phyloP scores from a whole-genome alignment of 805 yeast genomes.

The Priceomyces melissophilus region DNA sequence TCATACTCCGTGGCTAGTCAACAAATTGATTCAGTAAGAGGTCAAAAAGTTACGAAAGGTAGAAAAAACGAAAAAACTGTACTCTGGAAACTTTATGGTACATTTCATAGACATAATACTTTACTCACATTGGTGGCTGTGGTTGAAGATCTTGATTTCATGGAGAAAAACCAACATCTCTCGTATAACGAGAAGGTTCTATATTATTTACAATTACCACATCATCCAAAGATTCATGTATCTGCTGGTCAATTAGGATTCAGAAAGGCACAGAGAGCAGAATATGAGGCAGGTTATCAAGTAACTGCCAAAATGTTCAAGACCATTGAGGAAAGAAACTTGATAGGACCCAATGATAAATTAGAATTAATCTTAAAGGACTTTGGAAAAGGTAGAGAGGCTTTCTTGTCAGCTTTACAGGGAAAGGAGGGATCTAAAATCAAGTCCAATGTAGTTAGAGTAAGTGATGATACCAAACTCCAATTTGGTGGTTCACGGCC shows the following conservation, averaged over 20 bases:
- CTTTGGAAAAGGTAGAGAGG: slow-evolving; percentile 87
- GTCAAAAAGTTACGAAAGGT: slow-evolving; percentile 6
- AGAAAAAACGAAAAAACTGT: slow-evolving; percentile 36
- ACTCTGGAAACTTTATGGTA: slow-evolving; percentile 71
- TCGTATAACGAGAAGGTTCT: slow-evolving; percentile 68
- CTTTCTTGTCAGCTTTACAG: slow-evolving; percentile 75
- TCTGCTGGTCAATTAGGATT: slow-evolving; percentile 88
- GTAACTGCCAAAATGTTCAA: slow-evolving; percentile 72
- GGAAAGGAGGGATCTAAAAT: slow-evolving; percentile 84
- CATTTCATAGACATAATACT: slow-evolving; percentile 80
- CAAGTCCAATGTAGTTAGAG: slow-evolving; percentile 61
- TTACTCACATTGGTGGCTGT: slow-evolving; percentile 71
- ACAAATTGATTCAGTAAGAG: slow-evolving; percentile 4
- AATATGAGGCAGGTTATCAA: slow-evolving; percentile 90
- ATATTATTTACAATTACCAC: slow-evolving; percentile 75
- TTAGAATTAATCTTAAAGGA: slow-evolving; percentile 77
- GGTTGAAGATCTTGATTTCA: slow-evolving; percentile 58
- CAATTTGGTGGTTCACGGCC: slow-evolving; percentile 92
- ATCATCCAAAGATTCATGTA: slow-evolving; percentile 62
- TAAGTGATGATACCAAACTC: slow-evolving; percentile 76
- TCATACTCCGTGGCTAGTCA: slow-evolving; percentile 1
- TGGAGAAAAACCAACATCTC: slow-evolving; percentile 51
- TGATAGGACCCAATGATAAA: slow-evolving; percentile 49
- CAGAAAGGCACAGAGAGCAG: slow-evolving; percentile 84
- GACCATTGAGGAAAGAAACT: slow-evolving; percentile 59